Base-by-base conservation (phyloP, 805 yeast genomes). In the Metschnikowia baotianmanensis region DNA sequence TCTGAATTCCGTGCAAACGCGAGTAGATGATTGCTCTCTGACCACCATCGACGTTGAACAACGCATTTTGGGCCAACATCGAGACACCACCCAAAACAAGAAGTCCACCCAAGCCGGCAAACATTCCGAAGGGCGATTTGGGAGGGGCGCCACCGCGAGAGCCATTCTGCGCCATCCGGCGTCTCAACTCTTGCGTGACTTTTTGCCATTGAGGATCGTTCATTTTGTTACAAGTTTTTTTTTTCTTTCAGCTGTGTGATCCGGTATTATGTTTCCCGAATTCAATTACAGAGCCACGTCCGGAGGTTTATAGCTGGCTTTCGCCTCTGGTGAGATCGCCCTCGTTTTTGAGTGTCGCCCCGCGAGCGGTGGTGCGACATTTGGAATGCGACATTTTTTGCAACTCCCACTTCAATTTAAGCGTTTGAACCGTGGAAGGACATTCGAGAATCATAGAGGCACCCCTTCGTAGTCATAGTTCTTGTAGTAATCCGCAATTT, bases 1-100 rank as follows among this genome's bases (percentile, higher is more conserved):
- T 81, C 58, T 81, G 85, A 34, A 93, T 82, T 59, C 99, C 99
- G 36, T 79, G 75, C 20, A 89, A 36, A 59, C 99, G 80, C 19
- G 95, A 88, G 63, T 93, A 93, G 27, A 93, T 77, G 57, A 93
- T 90, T 13, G 97, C 99, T 60, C 99, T 77, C 65, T 91, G 98
- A 66, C 99, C 99, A 80, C 99, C 99, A 65, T 93, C 98, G 45
- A 93, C 99, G 51, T 71, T 70, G 53, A 69, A 70, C 43, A 50
- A 44, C 11, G 55, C 53, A 34, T 50, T 69, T 39, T 67, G 72
- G 12, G 69, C 73, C 33, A 69, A 45, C 20, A 69, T 31, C 9
- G 69, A 42, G n/a, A 55, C 64, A 26, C 73, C 74, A 22, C 72
- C 74, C 45, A 70, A 55, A 23, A 63, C 47, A 21, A 69, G 38